phyloP scores from a whole-genome alignment of 768 basidiomycete genomes.

The Mycena haematopus region DNA sequence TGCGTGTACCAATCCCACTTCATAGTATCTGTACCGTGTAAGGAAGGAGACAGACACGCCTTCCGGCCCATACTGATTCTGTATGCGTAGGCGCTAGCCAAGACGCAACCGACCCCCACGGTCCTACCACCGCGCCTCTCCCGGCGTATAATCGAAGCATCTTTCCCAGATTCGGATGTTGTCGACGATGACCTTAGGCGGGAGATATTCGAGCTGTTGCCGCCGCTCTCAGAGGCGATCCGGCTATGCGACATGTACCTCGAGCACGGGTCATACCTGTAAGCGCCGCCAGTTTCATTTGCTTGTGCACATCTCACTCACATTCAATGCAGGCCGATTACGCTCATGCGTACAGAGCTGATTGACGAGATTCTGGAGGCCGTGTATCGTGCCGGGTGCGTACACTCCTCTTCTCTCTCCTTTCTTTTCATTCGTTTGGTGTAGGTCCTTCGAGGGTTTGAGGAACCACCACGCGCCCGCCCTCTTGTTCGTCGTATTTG shows the following conservation, averaged over 20 bases:
- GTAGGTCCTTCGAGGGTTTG: conserved; percentile 46
- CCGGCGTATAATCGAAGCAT: conserved; percentile 44
- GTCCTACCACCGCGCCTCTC: conserved; percentile 44
- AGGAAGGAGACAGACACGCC: neutral
- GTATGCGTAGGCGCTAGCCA: conserved; percentile 34
- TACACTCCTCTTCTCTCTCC: neutral
- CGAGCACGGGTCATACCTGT: conserved; percentile 67
- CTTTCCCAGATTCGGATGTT: conserved; percentile 41
- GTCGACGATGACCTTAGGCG: conserved; percentile 44
- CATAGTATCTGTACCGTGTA: conserved; percentile 67
- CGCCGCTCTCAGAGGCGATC: conserved; percentile 63
- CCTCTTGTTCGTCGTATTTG: conserved; percentile 69
- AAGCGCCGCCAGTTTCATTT: conserved; percentile 33
- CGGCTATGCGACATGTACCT: conserved; percentile 70
- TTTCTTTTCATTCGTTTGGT: conserved; percentile 3
- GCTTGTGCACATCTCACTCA: neutral
- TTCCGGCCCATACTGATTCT: neutral
- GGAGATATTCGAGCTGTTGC: conserved; percentile 56
- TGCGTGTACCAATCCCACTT: conserved; percentile 2
- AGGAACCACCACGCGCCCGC: conserved; percentile 60
- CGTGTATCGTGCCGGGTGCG: conserved; percentile 62
- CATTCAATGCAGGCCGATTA: conserved; percentile 50
- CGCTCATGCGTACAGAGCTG: conserved; percentile 59
- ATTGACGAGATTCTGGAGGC: conserved; percentile 59
- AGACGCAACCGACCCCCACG: conserved; percentile 27